phyloP scores from a whole-genome alignment of 1,284 basidiomycete species.

The Pyrrhoderma noxium region DNA sequence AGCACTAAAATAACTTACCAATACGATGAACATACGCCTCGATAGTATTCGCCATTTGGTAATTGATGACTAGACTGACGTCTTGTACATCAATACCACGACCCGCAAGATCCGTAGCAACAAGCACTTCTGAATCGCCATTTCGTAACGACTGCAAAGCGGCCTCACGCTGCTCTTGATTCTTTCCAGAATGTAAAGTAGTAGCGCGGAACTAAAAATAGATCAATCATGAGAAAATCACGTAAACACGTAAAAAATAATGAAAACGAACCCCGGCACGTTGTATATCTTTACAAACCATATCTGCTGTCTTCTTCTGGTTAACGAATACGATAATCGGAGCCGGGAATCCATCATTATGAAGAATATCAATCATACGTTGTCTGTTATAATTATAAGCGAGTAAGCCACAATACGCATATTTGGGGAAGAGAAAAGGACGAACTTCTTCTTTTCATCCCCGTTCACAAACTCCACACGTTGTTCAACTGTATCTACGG shows the following conservation, averaged over 20 bases:
- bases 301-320: slow-evolving; percentile 97
- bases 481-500: slow-evolving; percentile 97
- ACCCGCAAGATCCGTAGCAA: slow-evolving; percentile 96
- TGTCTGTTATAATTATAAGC: slow-evolving; percentile 39
- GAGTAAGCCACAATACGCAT: slow-evolving; percentile 15
- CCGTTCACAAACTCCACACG: slow-evolving; percentile 87
- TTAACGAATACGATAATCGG: slow-evolving; percentile 99
- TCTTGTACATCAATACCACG: slow-evolving; percentile 98
- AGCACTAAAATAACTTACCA: slow-evolving; percentile 41
- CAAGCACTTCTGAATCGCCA: slow-evolving; percentile 80
- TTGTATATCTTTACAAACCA: slow-evolving; percentile 87
- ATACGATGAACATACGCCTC: slow-evolving; percentile 98
- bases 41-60: slow-evolving; percentile 93
- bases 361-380: slow-evolving; percentile 84
- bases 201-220: slow-evolving; percentile 69
- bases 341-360: slow-evolving; percentile 71
- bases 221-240: slow-evolving; percentile 12
- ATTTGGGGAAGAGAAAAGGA: slow-evolving; percentile 18
- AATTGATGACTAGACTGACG: slow-evolving; percentile 94
- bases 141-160: slow-evolving; percentile 80
- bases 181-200: slow-evolving; percentile 94
- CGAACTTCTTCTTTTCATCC: slow-evolving; percentile 92
- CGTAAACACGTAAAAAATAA: slow-evolving; percentile 11
- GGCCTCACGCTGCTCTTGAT: slow-evolving; percentile 93
- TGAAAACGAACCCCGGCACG: slow-evolving; percentile 62